These are phyloP conservation scores for Candida sp. DNA, from an alignment of 1,139 yeast genomes.

Conservation along the genomic window DNA sequence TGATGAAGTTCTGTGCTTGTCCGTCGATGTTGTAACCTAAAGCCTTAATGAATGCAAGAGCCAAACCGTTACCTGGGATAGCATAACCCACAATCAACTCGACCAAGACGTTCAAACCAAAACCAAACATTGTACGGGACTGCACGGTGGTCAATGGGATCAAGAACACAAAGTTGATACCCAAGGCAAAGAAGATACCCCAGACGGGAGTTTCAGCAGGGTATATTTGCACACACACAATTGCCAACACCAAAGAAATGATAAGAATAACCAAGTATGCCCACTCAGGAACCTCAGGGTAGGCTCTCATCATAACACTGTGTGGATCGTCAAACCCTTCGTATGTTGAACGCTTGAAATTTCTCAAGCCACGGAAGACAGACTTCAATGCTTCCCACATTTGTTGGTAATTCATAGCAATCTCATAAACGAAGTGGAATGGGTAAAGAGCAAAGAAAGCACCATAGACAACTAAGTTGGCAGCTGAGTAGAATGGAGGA, in stretches of 20 bases:
- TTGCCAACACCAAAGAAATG: constrained; percentile 33
- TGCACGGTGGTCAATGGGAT: constrained; percentile 41
- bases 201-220: constrained; percentile 44
- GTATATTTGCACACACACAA: constrained; percentile 32
- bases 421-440: constrained; percentile 39
- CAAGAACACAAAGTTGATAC: constrained; percentile 37
- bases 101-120: constrained; percentile 43
- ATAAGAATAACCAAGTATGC: constrained; percentile 39
- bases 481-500: constrained; percentile 50
- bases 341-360: constrained; percentile 20
- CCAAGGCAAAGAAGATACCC: constrained; percentile 38
- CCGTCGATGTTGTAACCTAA: constrained; percentile 41
- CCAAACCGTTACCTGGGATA: constrained; percentile 43
- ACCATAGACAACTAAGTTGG: constrained; percentile 45
- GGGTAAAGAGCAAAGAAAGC: constrained; percentile 48
- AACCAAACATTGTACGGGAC: constrained; percentile 40
- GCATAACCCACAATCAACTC: constrained; percentile 45
- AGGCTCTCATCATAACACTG: constrained; percentile 42
- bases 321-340: constrained; percentile 39
- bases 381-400: constrained; percentile 27
- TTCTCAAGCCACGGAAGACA: too few relatives aligned
- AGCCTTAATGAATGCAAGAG: constrained; percentile 39
- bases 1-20: constrained; percentile 39
- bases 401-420: constrained; percentile 44
- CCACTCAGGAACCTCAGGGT: constrained; percentile 46